Evolutionary conservation across 805 yeast species (phyloP).

Genomic region (Starmerella tilneyi): DNA sequence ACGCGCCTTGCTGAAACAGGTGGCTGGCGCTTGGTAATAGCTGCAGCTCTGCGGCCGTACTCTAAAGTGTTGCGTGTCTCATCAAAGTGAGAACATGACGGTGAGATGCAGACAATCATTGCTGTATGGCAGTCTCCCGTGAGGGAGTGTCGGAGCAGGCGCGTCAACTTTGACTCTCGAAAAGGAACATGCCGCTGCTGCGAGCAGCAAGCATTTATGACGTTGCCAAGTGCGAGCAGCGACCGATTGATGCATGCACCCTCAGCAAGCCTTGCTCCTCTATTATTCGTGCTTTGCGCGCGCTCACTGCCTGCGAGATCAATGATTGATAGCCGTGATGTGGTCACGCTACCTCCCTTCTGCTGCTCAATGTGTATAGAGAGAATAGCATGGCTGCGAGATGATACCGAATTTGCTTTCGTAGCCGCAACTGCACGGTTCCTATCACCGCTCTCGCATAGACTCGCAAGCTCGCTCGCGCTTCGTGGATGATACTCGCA

Average conservation of each 20-base stretch:
- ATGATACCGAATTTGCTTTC: slow-evolving; percentile 80
- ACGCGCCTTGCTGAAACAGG: neutral
- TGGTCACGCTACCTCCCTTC: slow-evolving; percentile 28
- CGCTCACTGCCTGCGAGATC: slow-evolving; percentile 94
- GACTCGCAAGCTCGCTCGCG: slow-evolving; percentile 26
- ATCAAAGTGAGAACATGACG: slow-evolving; percentile 78
- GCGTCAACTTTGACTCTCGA: slow-evolving; percentile 79
- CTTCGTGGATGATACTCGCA: slow-evolving; percentile 47
- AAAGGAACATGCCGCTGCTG: slow-evolving; percentile 72
- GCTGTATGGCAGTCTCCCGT: slow-evolving; percentile 94
- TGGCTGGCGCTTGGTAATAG: neutral
- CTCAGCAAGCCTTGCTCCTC: slow-evolving; percentile 72
- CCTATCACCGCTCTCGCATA: slow-evolving; percentile 17
- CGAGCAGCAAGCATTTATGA: slow-evolving; percentile 58
- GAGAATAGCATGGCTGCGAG: slow-evolving; percentile 87
- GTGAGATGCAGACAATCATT: slow-evolving; percentile 91
- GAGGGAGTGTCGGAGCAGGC: slow-evolving; percentile 75
- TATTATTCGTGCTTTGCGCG: slow-evolving; percentile 77
- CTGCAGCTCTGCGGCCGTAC: slow-evolving; percentile 71
- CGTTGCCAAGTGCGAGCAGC: slow-evolving; percentile 79
- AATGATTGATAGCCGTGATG: slow-evolving; percentile 63
- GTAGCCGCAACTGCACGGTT: slow-evolving; percentile 72
- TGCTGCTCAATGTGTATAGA: slow-evolving; percentile 50
- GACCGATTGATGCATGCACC: slow-evolving; percentile 93
- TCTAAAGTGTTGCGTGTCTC: slow-evolving; percentile 85